Evolutionary conservation across 2,329 filamentous ascomycete species (phyloP), one percentile per base, ranked within the genome.

Genomic region (Colletotrichum sp.): DNA sequence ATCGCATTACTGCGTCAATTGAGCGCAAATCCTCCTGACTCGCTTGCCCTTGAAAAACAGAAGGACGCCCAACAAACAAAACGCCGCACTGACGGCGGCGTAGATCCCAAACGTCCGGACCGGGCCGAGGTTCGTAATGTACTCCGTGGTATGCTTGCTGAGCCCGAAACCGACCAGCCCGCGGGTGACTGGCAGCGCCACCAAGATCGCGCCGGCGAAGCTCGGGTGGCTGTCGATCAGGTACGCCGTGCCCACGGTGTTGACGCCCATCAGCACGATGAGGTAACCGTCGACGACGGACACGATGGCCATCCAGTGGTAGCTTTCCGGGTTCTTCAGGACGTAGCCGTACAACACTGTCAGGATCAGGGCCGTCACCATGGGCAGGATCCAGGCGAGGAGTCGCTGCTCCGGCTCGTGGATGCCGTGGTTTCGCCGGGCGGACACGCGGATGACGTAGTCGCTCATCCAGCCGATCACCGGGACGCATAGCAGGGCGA

Each of bases 341-440:
- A 75, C 72, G 21, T 75, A 75, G 13, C 75, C 75, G 49, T 77
- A 77, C 24, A 77, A 16, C 10, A 76, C 52, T 1, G 72, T 75
- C 5, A 71, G n/a, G n/a, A 75, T 28, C 10, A 76, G 24, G 13
- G 75, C 75, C 15, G 63, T 68, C n/a, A 62, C 55, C 66, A 75
- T 71, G 9, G 75, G 72, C 8, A 76, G 49, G 34, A 77, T 69
- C 72, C 72, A 75, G 12, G 64, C 72, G 21, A 75, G 34, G 18
- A 88, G 79, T 3, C 86, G 82, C 39, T 87, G 83, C 68, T 88
- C 86, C 0, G 86, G 82, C 72, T 88, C 86, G 68, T 83, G 83
- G 6, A 87, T 80, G 7, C 86, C 86, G 10, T 82, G 80, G 72
- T 88, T 88, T 9, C 81, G 83, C 3, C 85, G 84, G 0, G 86